Percentiles rank a stretch among this genome's conserved stretches.
Evolutionary conservation across 805 yeast genomes (phyloP).

Genomic region (Metschnikowia matae): DNA sequence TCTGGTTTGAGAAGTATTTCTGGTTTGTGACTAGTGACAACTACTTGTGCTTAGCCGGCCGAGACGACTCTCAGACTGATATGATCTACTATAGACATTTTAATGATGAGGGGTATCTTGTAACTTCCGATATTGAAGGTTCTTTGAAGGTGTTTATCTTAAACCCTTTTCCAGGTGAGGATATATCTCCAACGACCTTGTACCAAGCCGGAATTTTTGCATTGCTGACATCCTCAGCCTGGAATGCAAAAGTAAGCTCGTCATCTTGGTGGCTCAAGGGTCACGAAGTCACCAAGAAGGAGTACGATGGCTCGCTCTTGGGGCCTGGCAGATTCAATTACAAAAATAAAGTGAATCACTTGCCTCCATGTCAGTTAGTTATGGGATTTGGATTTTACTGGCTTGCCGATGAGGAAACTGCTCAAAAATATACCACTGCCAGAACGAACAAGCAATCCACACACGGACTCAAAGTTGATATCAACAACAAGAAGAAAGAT

Average conservation of each 20-base stretch:
- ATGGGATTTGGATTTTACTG: conserved; percentile 89
- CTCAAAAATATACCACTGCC: conserved; percentile 26
- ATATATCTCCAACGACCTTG: conserved; percentile 79
- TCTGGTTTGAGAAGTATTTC: conserved; percentile 89
- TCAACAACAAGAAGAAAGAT: conserved; percentile 36
- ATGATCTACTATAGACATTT: conserved; percentile 76
- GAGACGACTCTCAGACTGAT: conserved; percentile 76
- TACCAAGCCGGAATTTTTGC: conserved; percentile 87
- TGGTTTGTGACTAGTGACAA: conserved; percentile 96
- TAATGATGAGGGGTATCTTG: conserved; percentile 65
- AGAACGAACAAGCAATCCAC: conserved; percentile 32
- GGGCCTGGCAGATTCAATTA: conserved; percentile 59
- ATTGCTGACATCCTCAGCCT: conserved; percentile 77
- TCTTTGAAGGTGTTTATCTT: conserved; percentile 75
- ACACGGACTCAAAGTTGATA: conserved; percentile 34
- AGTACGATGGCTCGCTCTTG: conserved; percentile 54
- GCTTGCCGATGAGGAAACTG: conserved; percentile 58
- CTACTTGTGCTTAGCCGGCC: conserved; percentile 80
- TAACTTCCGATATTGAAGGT: conserved; percentile 70
- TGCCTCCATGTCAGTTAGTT: conserved; percentile 79
- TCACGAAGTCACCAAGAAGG: conserved; percentile 63
- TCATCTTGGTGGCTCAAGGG: conserved; percentile 87
- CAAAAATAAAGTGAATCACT: conserved; percentile 49
- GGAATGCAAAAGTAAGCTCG: conserved; percentile 80
- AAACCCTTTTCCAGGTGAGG: conserved; percentile 68